phyloP scores from a whole-genome alignment of 2,329 filamentous ascomycete genomes.

The Macrophomina phaseolina region DNA sequence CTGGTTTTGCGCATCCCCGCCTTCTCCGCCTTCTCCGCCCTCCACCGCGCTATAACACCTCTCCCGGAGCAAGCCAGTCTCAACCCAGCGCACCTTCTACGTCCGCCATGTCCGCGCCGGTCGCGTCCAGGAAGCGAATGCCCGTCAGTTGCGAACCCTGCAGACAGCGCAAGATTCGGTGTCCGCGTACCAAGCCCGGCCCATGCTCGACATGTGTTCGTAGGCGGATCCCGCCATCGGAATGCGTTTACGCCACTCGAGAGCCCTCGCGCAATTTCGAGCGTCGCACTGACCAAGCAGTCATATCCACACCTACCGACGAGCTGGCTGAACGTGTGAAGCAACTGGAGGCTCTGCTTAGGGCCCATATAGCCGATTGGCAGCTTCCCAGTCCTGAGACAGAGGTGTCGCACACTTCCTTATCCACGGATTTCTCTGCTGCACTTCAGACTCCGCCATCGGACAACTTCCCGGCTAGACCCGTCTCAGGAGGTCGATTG shows the following conservation, averaged over 20 bases:
- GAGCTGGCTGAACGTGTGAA: background rate
- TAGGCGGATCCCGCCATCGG: background rate
- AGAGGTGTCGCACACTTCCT: background rate
- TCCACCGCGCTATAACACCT: background rate
- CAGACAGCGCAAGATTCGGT: background rate
- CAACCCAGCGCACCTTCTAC: background rate
- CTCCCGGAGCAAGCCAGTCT: background rate
- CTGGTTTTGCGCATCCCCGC: too few relatives aligned
- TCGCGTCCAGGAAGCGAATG: background rate
- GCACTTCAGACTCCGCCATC: background rate
- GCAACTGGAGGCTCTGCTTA: background rate
- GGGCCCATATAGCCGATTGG: background rate
- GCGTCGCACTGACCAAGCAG: background rate
- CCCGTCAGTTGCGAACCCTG: background rate
- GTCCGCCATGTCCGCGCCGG: background rate
- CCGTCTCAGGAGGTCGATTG: background rate
- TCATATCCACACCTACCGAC: background rate
- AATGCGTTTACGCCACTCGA: background rate
- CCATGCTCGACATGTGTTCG: background rate
- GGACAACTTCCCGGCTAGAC: background rate
- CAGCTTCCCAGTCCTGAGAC: background rate
- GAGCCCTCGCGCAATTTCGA: background rate
- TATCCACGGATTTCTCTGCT: background rate
- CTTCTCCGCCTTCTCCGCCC: background rate
- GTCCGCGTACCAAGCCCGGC: slow-evolving; percentile 1